These are phyloP conservation scores for Metschnikowia colocasiae DNA, from an alignment of 805 yeast genomes.

Conservation along the genomic window DNA sequence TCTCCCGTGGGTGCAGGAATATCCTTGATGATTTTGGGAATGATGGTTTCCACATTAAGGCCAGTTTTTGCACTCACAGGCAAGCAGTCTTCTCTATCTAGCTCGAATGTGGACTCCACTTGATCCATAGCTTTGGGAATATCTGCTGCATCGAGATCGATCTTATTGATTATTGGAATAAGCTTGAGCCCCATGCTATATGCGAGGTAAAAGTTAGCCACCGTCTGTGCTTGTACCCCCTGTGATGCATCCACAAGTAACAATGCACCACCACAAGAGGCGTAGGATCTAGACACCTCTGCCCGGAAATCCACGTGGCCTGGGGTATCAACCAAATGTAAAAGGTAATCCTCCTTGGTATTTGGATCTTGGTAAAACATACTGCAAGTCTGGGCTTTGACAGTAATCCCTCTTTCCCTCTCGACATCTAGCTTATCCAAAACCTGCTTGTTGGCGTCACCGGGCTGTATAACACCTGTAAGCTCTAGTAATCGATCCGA, in stretches of 20 bases:
- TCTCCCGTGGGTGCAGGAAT: conserved; percentile 78
- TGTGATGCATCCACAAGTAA: conserved; percentile 90
- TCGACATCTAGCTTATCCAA: conserved; percentile 91
- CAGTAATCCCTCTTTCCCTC: conserved; percentile 93
- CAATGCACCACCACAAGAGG: conserved; percentile 93
- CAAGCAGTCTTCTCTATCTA: conserved; percentile 68
- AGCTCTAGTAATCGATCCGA: conserved; percentile 84
- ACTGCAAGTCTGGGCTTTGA: conserved; percentile 94
- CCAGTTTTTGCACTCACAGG: conserved; percentile 94
- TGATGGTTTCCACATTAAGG: conserved; percentile 64
- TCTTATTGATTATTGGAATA: conserved; percentile 87
- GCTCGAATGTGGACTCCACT: conserved; percentile 78
- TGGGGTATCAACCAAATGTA: conserved; percentile 94
- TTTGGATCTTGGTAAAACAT: conserved; percentile 70
- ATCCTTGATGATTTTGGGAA: conserved; percentile 76
- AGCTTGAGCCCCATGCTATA: conserved; percentile 76
- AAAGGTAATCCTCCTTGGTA: conserved; percentile 66
- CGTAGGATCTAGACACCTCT: conserved; percentile 90
- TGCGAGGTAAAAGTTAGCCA: conserved; percentile 93
- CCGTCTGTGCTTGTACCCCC: conserved; percentile 97
- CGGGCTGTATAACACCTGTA: conserved; percentile 83
- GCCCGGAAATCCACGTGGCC: conserved; percentile 96
- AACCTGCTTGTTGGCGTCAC: conserved; percentile 68
- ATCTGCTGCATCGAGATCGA: conserved; percentile 86
- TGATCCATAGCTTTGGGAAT: conserved; percentile 77